A percentile compares a stretch with the other conserved stretches of the same genome.
These are phyloP conservation scores for Myxozyma vanderwaltii DNA, from an alignment of 805 yeast species.

Conservation along the genomic window DNA sequence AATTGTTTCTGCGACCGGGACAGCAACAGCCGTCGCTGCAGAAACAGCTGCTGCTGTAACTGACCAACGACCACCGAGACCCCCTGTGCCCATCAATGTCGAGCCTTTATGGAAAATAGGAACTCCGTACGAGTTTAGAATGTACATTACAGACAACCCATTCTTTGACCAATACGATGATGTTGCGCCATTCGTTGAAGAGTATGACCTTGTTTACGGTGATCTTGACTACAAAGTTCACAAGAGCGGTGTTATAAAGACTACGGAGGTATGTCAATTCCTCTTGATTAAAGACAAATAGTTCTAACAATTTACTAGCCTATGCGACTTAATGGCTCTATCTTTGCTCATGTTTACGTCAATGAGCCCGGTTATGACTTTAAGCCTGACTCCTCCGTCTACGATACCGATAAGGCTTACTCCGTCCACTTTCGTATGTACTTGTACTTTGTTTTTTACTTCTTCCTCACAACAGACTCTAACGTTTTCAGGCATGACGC, in stretches of 20 bases:
- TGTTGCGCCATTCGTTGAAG: constrained; percentile 16
- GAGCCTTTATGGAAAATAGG: constrained; percentile 31
- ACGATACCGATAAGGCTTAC: constrained; percentile 30
- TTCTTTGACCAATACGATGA: constrained; percentile 18
- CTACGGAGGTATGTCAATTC: constrained; percentile 9
- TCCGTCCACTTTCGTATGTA: constrained; percentile 28
- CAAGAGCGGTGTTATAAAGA: constrained; percentile 4
- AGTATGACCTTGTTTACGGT: constrained; percentile 15
- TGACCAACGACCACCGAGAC: constrained; percentile 5
- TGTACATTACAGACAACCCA: constrained; percentile 26
- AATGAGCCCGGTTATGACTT: constrained; percentile 28
- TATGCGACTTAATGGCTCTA: constrained; percentile 40
- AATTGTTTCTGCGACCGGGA: background rate
- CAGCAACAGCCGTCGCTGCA: background rate
- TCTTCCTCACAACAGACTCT: constrained; percentile 31
- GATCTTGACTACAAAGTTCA: constrained; percentile 7
- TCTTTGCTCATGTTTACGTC: constrained; percentile 43
- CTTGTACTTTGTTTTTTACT: constrained; percentile 16
- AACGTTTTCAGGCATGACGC: constrained; percentile 36
- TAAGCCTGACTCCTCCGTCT: constrained; percentile 30
- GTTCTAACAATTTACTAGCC: constrained; percentile 17
- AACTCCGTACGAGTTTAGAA: constrained; percentile 23
- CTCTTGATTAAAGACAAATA: too few species aligned
- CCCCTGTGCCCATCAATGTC: constrained; percentile 18
- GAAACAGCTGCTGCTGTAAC: constrained; percentile 4